phyloP scores from a whole-genome alignment of 495 filamentous ascomycete genomes.

The Bombardia bombarda region DNA sequence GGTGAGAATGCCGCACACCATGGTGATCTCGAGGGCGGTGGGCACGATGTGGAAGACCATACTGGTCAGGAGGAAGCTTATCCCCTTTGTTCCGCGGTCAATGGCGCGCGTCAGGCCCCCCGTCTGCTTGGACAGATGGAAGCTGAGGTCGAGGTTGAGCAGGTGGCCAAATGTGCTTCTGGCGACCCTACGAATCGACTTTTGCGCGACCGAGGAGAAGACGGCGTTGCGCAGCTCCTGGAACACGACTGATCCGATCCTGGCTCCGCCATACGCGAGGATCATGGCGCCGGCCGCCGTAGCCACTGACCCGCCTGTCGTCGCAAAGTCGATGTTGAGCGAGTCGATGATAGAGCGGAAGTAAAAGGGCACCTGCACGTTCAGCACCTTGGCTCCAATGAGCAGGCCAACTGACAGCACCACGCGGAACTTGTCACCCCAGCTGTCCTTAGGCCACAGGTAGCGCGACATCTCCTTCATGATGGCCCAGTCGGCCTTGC shows the following conservation, averaged over 20 bases:
- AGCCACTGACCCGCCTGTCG: constrained; percentile 74
- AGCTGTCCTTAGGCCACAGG: constrained; percentile 90
- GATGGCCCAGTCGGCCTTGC: constrained; percentile 96
- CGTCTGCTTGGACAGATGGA: constrained; percentile 89
- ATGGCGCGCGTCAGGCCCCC: constrained; percentile 91
- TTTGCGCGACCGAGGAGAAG: constrained; percentile 94
- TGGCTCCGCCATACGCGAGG: constrained; percentile 78
- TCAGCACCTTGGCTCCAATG: constrained; percentile 87
- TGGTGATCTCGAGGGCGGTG: constrained; percentile 84
- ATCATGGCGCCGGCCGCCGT: constrained; percentile 90
- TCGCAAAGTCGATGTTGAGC: constrained; percentile 90
- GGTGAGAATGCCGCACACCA: constrained; percentile 90
- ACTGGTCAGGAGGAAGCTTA: constrained; percentile 90
- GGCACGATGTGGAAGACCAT: constrained; percentile 98
- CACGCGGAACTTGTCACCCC: constrained; percentile 77
- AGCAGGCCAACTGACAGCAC: constrained; percentile 71
- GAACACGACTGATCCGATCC: constrained; percentile 79
- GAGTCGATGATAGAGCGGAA: constrained; percentile 96
- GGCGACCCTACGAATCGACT: constrained; percentile 86
- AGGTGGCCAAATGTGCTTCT: constrained; percentile 89
- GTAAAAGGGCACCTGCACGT: constrained; percentile 97
- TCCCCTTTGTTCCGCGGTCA: constrained; percentile 94
- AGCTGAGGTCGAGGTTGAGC: constrained; percentile 80
- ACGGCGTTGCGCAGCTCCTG: constrained; percentile 92
- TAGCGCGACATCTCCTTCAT: constrained; percentile 96